Percentiles rank a stretch among this genome's conserved stretches.
These are phyloP conservation scores for Spergularia bocconei DNA, from an alignment of 148 eudicot species.

Conservation along the genomic window DNA sequence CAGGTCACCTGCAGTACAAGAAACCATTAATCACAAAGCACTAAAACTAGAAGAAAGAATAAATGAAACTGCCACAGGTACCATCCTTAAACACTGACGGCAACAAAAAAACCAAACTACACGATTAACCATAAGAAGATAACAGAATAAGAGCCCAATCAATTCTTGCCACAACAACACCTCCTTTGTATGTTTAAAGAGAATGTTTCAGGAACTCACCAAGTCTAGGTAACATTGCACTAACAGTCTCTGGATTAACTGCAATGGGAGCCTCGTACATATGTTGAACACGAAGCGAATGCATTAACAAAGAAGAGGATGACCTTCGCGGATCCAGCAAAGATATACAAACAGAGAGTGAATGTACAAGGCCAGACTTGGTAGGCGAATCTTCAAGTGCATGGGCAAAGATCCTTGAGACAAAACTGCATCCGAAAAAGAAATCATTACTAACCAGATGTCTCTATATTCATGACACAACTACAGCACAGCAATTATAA, in stretches of 20 bases:
- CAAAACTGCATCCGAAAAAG: conserved; percentile 62
- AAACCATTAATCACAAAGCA: conserved; percentile 10
- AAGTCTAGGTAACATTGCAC: conserved; percentile 95
- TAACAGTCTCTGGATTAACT: conserved; percentile 79
- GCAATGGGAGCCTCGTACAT: conserved; percentile 69
- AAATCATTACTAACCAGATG: conserved; percentile 8
- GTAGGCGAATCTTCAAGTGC: conserved; percentile 76
- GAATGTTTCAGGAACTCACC: conserved; percentile 44
- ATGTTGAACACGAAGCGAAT: conserved; percentile 79
- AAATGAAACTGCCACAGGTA: neutral
- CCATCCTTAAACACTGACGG: neutral
- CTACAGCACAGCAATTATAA: conserved; percentile 6
- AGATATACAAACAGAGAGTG: conserved; percentile 87
- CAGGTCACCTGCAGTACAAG: conserved; percentile 63
- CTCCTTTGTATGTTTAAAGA: neutral
- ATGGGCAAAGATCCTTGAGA: conserved; percentile 78
- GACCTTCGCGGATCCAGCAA: conserved; percentile 93
- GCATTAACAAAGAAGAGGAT: conserved; percentile 55
- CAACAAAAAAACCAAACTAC: neutral
- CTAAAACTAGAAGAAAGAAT: neutral
- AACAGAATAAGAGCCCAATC: neutral
- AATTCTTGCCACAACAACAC: neutral
- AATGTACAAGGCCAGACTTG: conserved; percentile 78
- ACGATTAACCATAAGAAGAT: neutral
- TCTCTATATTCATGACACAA: neutral